A percentile compares a stretch with the other conserved stretches of the same genome.
These are phyloP conservation scores for Metschnikowia chrysomelidarum DNA, from an alignment of 805 yeast genomes.

Conservation along the genomic window DNA sequence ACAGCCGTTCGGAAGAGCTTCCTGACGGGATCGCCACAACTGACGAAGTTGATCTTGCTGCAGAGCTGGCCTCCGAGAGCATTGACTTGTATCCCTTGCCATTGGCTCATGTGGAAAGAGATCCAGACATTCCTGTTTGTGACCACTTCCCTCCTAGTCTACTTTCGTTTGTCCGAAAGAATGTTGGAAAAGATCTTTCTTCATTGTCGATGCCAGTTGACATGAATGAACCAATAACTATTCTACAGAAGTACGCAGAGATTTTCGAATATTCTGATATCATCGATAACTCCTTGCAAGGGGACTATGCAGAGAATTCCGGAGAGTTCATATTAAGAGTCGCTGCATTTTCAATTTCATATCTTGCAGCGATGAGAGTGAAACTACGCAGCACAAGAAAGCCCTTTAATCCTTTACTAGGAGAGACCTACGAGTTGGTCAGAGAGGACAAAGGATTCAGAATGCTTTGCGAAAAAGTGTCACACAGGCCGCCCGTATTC, in stretches of 20 bases:
- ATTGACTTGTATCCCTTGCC: constrained; percentile 69
- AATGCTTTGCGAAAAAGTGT: constrained; percentile 77
- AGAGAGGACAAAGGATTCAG: constrained; percentile 80
- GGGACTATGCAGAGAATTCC: constrained; percentile 40
- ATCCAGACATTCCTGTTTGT: constrained; percentile 58
- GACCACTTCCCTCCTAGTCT: constrained; percentile 77
- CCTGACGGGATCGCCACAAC: constrained; percentile 12
- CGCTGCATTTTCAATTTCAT: constrained; percentile 81
- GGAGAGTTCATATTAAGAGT: constrained; percentile 63
- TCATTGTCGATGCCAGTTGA: constrained; percentile 92
- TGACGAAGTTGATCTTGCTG: not conserved
- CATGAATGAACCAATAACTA: constrained; percentile 86
- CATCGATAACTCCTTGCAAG: constrained; percentile 58
- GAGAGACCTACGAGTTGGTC: constrained; percentile 89
- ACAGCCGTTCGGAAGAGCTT: constrained; percentile 14
- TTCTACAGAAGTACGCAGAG: constrained; percentile 79
- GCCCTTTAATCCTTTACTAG: constrained; percentile 92
- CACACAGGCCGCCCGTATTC: constrained; percentile 83
- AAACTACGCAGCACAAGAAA: constrained; percentile 78
- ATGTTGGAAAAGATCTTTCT: constrained; percentile 87
- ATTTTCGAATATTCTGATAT: constrained; percentile 71
- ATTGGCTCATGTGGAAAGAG: constrained; percentile 44
- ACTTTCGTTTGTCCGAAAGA: constrained; percentile 75
- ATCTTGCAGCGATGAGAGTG: constrained; percentile 65
- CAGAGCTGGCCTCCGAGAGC: constrained; percentile 11